Evolutionary conservation across 768 basidiomycete species (phyloP).

Genomic region (Phlebiopsis gigantea): DNA sequence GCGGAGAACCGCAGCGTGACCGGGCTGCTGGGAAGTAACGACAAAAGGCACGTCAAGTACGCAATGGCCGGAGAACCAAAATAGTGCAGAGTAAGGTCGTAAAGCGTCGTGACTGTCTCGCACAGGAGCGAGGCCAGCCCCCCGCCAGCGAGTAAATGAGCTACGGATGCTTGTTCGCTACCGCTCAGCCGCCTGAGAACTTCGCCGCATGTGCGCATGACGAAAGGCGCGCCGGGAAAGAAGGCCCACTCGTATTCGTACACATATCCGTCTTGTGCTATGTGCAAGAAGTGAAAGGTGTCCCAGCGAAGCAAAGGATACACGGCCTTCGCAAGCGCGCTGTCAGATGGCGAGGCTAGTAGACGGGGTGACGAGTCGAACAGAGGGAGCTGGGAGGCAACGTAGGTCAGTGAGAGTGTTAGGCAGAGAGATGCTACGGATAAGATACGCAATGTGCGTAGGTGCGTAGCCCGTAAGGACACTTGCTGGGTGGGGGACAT

Average conservation of each 20-base stretch:
- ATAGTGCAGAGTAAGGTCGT: slow-evolving; percentile 54
- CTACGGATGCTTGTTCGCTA: slow-evolving; percentile 7
- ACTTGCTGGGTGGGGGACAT: neutral
- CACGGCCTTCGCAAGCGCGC: neutral
- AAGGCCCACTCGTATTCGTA: slow-evolving; percentile 90
- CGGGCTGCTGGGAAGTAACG: slow-evolving; percentile 79
- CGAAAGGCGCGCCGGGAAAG: slow-evolving; percentile 59
- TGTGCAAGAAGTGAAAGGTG: slow-evolving; percentile 68
- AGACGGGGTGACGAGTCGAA: slow-evolving; percentile 24
- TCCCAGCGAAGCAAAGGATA: slow-evolving; percentile 76
- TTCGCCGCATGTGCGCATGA: slow-evolving; percentile 36
- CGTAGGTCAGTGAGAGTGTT: slow-evolving; percentile 9
- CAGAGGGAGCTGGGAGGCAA: slow-evolving; percentile 16
- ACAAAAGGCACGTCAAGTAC: slow-evolving; percentile 55
- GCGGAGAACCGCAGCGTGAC: slow-evolving; percentile 63
- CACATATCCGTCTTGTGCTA: slow-evolving; percentile 51
- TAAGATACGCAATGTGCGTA: slow-evolving; percentile 1
- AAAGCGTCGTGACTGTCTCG: slow-evolving; percentile 39
- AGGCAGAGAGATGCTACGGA: neutral
- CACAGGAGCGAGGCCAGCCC: slow-evolving; percentile 29
- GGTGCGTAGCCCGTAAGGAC: neutral
- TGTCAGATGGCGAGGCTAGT: slow-evolving; percentile 5
- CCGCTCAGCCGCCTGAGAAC: neutral
- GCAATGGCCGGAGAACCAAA: slow-evolving; percentile 55
- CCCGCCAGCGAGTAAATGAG: slow-evolving; percentile 32